Conservation (phyloP, 2,329 filamentous ascomycete species). For the Dactylellina parvicollis region DNA sequence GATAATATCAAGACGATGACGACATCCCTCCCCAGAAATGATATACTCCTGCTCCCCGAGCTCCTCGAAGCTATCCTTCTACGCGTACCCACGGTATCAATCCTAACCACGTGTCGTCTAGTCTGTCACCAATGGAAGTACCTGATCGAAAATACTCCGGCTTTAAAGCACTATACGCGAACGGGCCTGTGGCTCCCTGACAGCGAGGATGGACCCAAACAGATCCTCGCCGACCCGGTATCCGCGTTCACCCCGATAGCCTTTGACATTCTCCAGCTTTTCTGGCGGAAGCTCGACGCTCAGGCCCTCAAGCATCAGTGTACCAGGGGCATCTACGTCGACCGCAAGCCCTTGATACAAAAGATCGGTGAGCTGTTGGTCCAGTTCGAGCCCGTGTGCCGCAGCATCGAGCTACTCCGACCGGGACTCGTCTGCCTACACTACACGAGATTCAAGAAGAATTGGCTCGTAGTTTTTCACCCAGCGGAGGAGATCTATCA, state of each 20-base stretch:
- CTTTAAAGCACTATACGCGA: constrained; percentile 14
- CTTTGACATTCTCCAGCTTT: constrained; percentile 23
- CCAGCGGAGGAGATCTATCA: constrained; percentile 4
- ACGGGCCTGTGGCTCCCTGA: constrained; percentile 34
- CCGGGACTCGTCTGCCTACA: constrained; percentile 13
- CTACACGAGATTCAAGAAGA: constrained; percentile 20
- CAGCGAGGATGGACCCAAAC: not conserved
- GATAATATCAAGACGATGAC: not conserved
- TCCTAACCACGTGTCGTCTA: constrained; percentile 24
- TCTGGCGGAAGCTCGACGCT: constrained; percentile 28
- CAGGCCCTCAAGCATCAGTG: constrained; percentile 11
- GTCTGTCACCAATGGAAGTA: constrained; percentile 25
- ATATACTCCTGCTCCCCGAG: constrained; percentile 23
- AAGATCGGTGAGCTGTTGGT: constrained; percentile 6
- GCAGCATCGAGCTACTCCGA: constrained; percentile 6
- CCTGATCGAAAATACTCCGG: constrained; percentile 23
- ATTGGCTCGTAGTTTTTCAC: constrained; percentile 18
- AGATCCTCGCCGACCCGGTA: constrained; percentile 3
- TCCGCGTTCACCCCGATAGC: constrained; percentile 30
- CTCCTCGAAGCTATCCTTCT: constrained; percentile 29
- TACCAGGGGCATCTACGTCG: not conserved
- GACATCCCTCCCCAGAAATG: not conserved
- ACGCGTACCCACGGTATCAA: constrained; percentile 19
- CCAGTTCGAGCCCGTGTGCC: not conserved
- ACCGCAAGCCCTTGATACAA: constrained; percentile 7